Evolutionary conservation across 2,329 filamentous ascomycete species (phyloP).

Genomic region (Aspergillus glaucus): DNA sequence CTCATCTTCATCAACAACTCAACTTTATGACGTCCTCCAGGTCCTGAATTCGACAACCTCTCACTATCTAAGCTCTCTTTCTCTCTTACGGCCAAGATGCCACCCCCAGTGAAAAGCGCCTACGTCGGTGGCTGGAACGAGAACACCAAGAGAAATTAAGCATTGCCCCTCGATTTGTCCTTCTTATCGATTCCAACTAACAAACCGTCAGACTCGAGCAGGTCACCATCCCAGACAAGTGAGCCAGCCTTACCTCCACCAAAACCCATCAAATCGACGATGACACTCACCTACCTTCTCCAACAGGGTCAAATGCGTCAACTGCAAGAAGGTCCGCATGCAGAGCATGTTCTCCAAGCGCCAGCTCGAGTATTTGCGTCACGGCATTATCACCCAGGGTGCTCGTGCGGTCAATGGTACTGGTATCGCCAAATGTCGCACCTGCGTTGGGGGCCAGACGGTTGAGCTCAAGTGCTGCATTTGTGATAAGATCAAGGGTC

Average conservation of each 20-base stretch:
- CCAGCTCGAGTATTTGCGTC: constrained; percentile 35
- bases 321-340: constrained; percentile 39
- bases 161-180: not conserved
- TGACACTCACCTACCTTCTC: not conserved
- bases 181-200: not conserved
- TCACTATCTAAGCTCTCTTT: not conserved
- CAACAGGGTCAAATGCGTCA: constrained; percentile 41
- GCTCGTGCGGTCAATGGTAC: constrained; percentile 9
- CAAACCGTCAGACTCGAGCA: constrained; percentile 18
- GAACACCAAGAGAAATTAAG: constrained; percentile 17
- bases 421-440: constrained; percentile 35
- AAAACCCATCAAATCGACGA: constrained; percentile 2
- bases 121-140: constrained; percentile 22
- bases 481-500: constrained; percentile 42
- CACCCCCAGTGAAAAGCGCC: constrained; percentile 10
- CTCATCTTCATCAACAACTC: not conserved
- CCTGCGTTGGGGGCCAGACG: constrained; percentile 39
- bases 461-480: constrained; percentile 45
- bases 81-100: constrained; percentile 5
- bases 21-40: not conserved
- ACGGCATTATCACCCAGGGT: constrained; percentile 15
- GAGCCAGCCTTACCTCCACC: constrained; percentile 6
- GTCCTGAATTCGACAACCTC: too few relatives aligned
- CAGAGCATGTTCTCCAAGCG: constrained; percentile 41
- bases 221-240: constrained; percentile 28